Evolutionary conservation across 2,329 filamentous ascomycete species (phyloP).

Genomic region (Penicillium sp.): DNA sequence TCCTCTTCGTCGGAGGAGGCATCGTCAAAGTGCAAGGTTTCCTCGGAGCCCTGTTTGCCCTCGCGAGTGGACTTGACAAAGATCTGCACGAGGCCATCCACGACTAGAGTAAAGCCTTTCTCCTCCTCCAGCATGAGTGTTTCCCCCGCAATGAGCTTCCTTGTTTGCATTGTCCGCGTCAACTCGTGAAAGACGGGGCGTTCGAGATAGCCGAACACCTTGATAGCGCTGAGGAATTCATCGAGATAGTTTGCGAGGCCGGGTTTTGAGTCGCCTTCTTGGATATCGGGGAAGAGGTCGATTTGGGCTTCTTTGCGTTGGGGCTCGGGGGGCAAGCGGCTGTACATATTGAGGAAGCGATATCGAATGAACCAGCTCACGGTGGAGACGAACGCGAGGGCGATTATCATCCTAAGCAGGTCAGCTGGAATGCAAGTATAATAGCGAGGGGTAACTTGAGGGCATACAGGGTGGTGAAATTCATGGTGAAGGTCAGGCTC

Average conservation of each 20-base stretch:
- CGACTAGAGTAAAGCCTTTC: conserved; percentile 96
- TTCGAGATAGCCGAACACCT: conserved; percentile 97
- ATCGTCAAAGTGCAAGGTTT: conserved; percentile 46
- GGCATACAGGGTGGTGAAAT: conserved; percentile 92
- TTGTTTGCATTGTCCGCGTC: conserved; percentile 96
- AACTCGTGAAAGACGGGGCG: conserved; percentile 96
- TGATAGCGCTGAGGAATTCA: conserved; percentile 97
- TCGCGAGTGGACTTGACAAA: conserved; percentile 86
- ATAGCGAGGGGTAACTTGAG: too few species aligned
- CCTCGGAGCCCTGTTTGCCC: conserved; percentile 40
- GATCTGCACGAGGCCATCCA: conserved; percentile 94
- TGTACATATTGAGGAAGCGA: conserved; percentile 96
- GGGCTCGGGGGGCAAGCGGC: conserved; percentile 87
- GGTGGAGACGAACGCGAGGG: conserved; percentile 77
- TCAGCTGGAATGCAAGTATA: conserved; percentile 11
- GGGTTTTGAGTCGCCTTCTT: conserved; percentile 86
- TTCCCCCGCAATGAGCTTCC: conserved; percentile 93
- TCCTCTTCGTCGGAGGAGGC: conserved; percentile 73
- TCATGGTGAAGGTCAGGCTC: conserved; percentile 97
- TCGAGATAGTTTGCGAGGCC: conserved; percentile 95
- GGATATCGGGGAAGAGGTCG: conserved; percentile 90
- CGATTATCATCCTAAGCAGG: conserved; percentile 69
- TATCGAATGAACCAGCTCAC: conserved; percentile 94
- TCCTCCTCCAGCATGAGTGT: conserved; percentile 95
- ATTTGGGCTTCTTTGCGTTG: conserved; percentile 95